Evolutionary conservation across 2,329 filamentous ascomycete species (phyloP).

Genomic region (Pyrenophora teres): DNA sequence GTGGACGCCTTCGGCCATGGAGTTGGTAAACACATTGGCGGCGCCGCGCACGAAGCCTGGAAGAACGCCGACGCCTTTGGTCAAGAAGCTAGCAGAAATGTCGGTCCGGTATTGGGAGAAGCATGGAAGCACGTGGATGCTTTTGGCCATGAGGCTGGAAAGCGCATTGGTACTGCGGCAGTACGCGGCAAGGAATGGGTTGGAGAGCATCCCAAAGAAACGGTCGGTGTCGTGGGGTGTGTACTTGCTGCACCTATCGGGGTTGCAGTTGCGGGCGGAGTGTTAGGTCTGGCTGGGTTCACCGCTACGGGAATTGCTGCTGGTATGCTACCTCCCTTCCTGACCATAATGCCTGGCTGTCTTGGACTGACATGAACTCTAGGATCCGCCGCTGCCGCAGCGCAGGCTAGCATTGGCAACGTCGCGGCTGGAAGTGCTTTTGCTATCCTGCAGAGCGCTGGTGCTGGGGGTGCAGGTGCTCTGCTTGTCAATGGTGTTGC

Average conservation of each 20-base stretch:
- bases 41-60: neutral
- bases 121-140: slow-evolving; percentile 6
- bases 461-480: slow-evolving; percentile 17
- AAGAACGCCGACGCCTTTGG: neutral
- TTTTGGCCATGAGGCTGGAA: slow-evolving; percentile 2
- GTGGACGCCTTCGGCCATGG: neutral
- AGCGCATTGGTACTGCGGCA: too few species aligned
- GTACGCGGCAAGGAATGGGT: slow-evolving; percentile 14
- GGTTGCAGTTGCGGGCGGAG: slow-evolving; percentile 1
- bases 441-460: slow-evolving; percentile 26
- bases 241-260: slow-evolving; percentile 12
- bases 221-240: slow-evolving; percentile 10
- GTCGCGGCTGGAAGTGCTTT: slow-evolving; percentile 22
- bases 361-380: neutral
- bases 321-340: slow-evolving; percentile 8
- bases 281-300: slow-evolving; percentile 16
- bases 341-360: neutral
- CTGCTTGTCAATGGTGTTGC: slow-evolving; percentile 19
- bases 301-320: slow-evolving; percentile 15
- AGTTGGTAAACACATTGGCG: slow-evolving; percentile 1
- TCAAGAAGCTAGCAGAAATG: neutral
- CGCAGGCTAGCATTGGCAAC: slow-evolving; percentile 20
- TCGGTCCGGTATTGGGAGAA: neutral
- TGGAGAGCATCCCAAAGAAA: slow-evolving; percentile 12
- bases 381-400: slow-evolving; percentile 22